Evolutionary conservation across 805 yeast genomes (phyloP), one percentile per base, ranked within the genome.

Genomic region (Lipomyces yamadae): DNA sequence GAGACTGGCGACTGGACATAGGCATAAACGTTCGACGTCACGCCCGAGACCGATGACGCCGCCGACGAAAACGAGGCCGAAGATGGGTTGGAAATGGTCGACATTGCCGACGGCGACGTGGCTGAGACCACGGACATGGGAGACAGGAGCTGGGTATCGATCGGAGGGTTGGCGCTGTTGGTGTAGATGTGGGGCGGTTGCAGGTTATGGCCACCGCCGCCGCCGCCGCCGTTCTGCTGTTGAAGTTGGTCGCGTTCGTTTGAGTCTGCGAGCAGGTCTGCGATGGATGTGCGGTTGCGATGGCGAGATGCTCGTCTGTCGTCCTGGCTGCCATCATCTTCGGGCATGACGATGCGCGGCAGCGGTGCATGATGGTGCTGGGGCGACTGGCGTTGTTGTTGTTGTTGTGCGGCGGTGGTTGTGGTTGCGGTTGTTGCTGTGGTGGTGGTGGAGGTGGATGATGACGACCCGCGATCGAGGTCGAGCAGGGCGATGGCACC

Each of bases 401-500:
- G 59, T 50, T 64, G 60, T 7, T 42, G 53, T 18, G 56, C 60
- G 50, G 59, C 55, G 57, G 61, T 30, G 4, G 52, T 18, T 35
- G 63, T 58, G 24, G 24, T 24, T 24, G 24, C 24, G 24, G 24
- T 24, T 24, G 24, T 24, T 24, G 24, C 24, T 24, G 24, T 24
- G 24, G 56, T 57, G 50, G 24, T 24, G 24, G 56, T 57, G 50
- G 59, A 48, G 57, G 61, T 30, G 4, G 52, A 24, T 35, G 63
- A 37, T 15, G 48, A 15, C 48, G 48, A 42, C 59, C 53, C 61
- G 45, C 70, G 63, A 64, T 68, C 72, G 55, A 72, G 71, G 55
- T 71, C 72, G 7, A 72, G 72, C 45, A 72, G 55, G 18, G 73
- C 72, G 59, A 72, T 72, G 18, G 74, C 73, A 30, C 73, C 74